Evolutionary conservation across 345 rosid species (phyloP), one percentile per base, ranked within the genome.

Genomic region (Excoecaria agallocha): DNA sequence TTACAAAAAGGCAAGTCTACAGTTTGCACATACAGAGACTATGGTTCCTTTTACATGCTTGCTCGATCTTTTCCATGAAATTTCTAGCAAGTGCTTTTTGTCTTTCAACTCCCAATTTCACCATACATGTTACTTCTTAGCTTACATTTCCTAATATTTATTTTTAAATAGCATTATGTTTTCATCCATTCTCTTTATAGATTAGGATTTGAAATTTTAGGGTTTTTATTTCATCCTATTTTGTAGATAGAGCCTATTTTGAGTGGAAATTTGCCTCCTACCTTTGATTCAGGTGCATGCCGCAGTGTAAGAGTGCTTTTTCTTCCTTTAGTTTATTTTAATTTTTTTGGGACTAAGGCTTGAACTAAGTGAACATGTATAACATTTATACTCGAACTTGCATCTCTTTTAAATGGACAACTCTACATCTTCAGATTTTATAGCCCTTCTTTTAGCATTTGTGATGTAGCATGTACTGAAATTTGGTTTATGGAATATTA

Each of bases 11-110:
- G 97, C 93, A 55, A 89, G 98, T 79, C 89, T 93, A 82, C 87
- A 92, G 37, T 91, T 95, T 84, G 99, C 99, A 5, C 99, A 91
- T 88, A 98, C 97, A 0, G 98, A 95, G 83, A 95, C 99, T 25
- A 87, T 95, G 80, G 90, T 95, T 76, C 97, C 98, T 7, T 95
- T 95, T 74, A 81, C 98, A 72, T 95, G 99, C 81, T 87, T 93
- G 72, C 97, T 95, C 71, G 99, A 98, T 48, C 98, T 91, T 74
- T 95, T 91, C 85, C 97, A 93, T 58, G 88, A 90, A 77, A 89
- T 82, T 81, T 82, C 94, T 70, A 96, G 99, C 90, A 51, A 83
- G 90, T 82, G 72, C 51, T 73, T 71, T n/a, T 69, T 43, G 30
- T 52, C n/a, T 22, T 65, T 69, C 9, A 46, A 58, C 37, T 74